Evolutionary conservation across 2,329 filamentous ascomycete genomes (phyloP).

Genomic region (Corinectria fuckeliana): DNA sequence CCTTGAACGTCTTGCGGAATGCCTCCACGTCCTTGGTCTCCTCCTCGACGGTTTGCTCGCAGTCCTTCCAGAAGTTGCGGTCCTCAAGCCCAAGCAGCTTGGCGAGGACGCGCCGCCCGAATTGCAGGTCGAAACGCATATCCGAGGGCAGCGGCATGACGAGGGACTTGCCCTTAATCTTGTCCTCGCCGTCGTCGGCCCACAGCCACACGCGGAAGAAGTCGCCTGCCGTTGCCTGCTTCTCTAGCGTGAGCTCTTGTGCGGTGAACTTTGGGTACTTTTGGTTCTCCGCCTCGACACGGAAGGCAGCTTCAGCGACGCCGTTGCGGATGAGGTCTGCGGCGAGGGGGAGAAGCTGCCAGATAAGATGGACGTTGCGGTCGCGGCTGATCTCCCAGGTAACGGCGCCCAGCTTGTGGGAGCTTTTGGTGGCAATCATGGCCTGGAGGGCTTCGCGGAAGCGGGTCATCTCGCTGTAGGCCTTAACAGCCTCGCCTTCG

Average conservation of each 20-base stretch:
- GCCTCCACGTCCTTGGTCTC: slow-evolving; percentile 79
- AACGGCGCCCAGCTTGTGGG: slow-evolving; percentile 75
- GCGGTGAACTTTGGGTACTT: slow-evolving; percentile 59
- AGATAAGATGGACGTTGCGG: slow-evolving; percentile 86
- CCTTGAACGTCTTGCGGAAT: slow-evolving; percentile 83
- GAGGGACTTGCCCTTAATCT: slow-evolving; percentile 67
- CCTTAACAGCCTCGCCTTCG: slow-evolving; percentile 62
- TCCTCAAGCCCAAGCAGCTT: slow-evolving; percentile 83
- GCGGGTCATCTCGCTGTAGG: slow-evolving; percentile 80
- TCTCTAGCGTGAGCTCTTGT: slow-evolving; percentile 56
- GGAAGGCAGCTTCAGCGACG: slow-evolving; percentile 86
- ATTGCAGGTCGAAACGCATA: slow-evolving; percentile 87
- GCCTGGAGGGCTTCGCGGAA: slow-evolving; percentile 79
- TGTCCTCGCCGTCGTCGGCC: slow-evolving; percentile 62
- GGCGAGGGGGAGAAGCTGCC: slow-evolving; percentile 87
- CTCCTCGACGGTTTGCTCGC: slow-evolving; percentile 76
- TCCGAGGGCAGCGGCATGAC: slow-evolving; percentile 75
- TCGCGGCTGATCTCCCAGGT: slow-evolving; percentile 91
- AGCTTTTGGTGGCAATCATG: slow-evolving; percentile 69
- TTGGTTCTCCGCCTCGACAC: slow-evolving; percentile 82
- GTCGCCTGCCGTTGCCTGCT: slow-evolving; percentile 60
- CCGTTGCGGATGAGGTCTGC: slow-evolving; percentile 71
- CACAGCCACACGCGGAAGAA: slow-evolving; percentile 88
- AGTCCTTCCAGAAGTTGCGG: slow-evolving; percentile 85
- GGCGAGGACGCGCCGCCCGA: slow-evolving; percentile 84